phyloP scores from a whole-genome alignment of 805 yeast genomes.

The Teunomyces funiuensis region DNA sequence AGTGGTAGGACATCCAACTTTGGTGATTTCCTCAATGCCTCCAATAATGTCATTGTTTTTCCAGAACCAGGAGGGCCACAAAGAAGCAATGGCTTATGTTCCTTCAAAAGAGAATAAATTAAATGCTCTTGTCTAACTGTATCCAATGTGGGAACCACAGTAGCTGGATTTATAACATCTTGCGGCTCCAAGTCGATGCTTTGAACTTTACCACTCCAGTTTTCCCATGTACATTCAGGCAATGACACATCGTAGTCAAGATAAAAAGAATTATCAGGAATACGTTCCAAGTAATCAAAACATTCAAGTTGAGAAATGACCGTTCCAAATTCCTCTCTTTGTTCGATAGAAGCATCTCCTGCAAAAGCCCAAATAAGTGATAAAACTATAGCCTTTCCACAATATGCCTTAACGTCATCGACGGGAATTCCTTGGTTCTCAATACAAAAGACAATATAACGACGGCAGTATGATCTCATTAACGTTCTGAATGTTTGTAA shows the following conservation, averaged over 20 bases:
- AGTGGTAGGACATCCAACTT: conserved; percentile 62
- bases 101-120: conserved; percentile 54
- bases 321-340: conserved; percentile 39
- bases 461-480: conserved; percentile 35
- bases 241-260: conserved; percentile 46
- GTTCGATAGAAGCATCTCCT: conserved; percentile 49
- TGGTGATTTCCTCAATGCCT: conserved; percentile 59
- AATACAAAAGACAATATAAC: conserved; percentile 12
- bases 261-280: conserved; percentile 15
- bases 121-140: conserved; percentile 66
- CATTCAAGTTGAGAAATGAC: conserved; percentile 6
- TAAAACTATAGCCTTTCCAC: conserved; percentile 32
- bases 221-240: conserved; percentile 48
- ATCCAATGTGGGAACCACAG: conserved; percentile 77
- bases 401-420: conserved; percentile 28
- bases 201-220: conserved; percentile 42
- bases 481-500: conserved; percentile 41
- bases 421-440: conserved; percentile 11
- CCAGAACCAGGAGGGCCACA: conserved; percentile 99
- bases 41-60: conserved; percentile 85
- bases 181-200: conserved; percentile 52
- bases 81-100: conserved; percentile 61
- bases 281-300: conserved; percentile 3
- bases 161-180: conserved; percentile 57
- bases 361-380: conserved; percentile 62